Conservation (phyloP, 23 red algal genomes). For the Chondrus crispus region DNA sequence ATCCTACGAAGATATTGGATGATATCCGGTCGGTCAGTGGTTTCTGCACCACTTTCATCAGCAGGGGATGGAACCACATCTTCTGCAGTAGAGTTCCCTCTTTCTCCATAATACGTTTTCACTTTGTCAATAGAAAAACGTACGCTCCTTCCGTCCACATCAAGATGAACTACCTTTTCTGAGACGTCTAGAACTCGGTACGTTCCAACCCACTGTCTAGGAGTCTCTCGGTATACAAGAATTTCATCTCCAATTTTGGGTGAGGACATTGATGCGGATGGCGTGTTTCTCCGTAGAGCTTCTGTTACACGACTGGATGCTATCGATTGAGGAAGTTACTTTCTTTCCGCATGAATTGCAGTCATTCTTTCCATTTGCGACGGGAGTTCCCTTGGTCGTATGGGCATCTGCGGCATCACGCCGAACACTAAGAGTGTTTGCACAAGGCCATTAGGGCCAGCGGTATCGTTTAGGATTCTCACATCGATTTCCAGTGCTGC, state of each 20-base stretch:
- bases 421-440: neutral
- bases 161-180: neutral
- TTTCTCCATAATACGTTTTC: neutral
- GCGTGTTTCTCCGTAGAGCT: neutral
- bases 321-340: neutral
- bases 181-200: neutral
- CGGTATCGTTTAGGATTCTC: neutral
- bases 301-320: neutral
- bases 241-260: neutral
- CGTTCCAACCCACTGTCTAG: neutral
- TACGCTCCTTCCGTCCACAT: neutral
- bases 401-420: neutral
- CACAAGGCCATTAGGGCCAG: neutral
- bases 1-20: too few relatives aligned
- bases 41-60: neutral
- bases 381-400: neutral
- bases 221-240: neutral
- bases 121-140: neutral
- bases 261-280: neutral
- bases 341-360: neutral
- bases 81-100: neutral
- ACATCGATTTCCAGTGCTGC: neutral
- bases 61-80: neutral
- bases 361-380: neutral
- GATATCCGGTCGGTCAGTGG: neutral